Evolutionary conservation across 2,329 filamentous ascomycete genomes (phyloP).

Genomic region (Colletotrichum brevisporum): DNA sequence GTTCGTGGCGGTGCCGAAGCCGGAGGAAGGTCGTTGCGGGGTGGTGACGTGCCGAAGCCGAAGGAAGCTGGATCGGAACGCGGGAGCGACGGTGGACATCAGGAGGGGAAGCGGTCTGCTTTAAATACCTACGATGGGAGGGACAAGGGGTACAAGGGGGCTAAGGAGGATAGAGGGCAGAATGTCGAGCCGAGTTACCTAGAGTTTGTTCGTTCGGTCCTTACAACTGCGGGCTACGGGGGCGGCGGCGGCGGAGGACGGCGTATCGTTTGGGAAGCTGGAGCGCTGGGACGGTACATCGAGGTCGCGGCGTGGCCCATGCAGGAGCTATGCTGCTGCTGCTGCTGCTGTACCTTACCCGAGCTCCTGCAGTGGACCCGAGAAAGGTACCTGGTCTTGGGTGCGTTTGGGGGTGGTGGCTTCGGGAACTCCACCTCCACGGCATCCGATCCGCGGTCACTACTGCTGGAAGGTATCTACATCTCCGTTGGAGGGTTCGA

Average conservation of each 20-base stretch:
- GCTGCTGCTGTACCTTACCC: not conserved
- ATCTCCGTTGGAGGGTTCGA: not conserved
- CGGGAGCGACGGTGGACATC: not conserved
- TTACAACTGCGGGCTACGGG: too few species aligned
- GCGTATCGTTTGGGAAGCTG: constrained; percentile 12
- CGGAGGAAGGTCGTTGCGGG: constrained; percentile 14
- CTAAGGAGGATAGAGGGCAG: not conserved
- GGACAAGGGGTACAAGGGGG: not conserved
- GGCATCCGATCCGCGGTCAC: not conserved
- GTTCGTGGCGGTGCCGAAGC: constrained; percentile 13
- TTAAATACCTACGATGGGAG: not conserved
- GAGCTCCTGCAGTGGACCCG: not conserved
- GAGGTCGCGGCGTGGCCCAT: constrained; percentile 3
- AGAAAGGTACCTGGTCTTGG: not conserved
- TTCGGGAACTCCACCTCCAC: not conserved
- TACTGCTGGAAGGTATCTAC: not conserved
- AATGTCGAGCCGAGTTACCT: constrained; percentile 2
- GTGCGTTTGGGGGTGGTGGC: too few species aligned
- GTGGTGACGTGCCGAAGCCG: constrained; percentile 26
- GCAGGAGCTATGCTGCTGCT: not conserved
- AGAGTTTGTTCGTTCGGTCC: constrained; percentile 4
- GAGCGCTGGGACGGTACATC: constrained; percentile 3
- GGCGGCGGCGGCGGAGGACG: not conserved
- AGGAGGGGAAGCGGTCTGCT: not conserved
- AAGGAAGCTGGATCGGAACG: constrained; percentile 10